Evolutionary conservation across 106 monocot species (phyloP), one percentile per base, ranked within the genome.

Genomic region (Dioscorea alata): DNA sequence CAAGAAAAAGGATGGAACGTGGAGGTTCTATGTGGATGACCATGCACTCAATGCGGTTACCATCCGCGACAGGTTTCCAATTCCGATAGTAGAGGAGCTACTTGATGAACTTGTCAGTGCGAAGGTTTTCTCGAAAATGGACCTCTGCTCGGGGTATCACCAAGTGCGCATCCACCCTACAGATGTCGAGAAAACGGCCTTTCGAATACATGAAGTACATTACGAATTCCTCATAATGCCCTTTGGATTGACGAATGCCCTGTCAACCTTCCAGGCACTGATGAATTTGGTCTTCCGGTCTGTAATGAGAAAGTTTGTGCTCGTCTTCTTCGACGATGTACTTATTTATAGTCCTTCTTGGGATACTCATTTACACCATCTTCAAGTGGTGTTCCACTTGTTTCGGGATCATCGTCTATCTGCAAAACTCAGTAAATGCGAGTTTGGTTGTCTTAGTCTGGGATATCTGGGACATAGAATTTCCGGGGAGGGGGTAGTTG

Each of bases 111-210:
- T 76, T 2, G 15, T 63, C 42, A 62, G 76, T 21, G 59, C 76
- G 9, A 13, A 14, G 4, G 12, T 68, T 21, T 76, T 76, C 50
- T 62, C 76, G 6, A 76, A 76, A 23, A 24, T 76, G 0, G 76
- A 76, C n/a, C 33, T 78, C 4, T 22, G 57, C 10, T 42, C 60
- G 4, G 69, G 74, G 0, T 80, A 74, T 50, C 79, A 80, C 31
- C 74, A 80, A 21, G 42, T 80, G 0, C 25, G 67, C 42, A 59
- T 80, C 51, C 0, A 2, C 0, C 18, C 10, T 6, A 13, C 23
- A 0, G 79, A 80, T 49, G 54, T 69, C 14, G 28, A 62, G 32
- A 74, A 74, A 10, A 3, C 42, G 5, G 42, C 42, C 0, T 42
- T 42, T 10, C 54, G 33, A 67, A 53, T 23, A 75, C 85, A 89